A percentile compares a stretch with the other conserved stretches of the same genome.
Conservation (phyloP, 805 yeast species). For the Candida peoriensis region DNA sequence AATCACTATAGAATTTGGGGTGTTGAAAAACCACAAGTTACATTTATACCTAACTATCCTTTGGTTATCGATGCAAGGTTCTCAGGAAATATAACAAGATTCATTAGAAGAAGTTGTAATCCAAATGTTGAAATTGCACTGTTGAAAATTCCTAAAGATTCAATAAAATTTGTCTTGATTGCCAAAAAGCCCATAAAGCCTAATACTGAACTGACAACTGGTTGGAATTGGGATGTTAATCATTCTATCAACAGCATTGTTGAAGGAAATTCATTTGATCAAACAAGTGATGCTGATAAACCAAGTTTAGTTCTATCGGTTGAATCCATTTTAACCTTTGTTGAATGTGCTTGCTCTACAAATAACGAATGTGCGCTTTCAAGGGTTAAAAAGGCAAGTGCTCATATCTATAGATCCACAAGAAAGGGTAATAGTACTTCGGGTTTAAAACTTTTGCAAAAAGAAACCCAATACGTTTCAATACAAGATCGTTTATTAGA, state of each 20-base stretch:
- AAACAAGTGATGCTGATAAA: constrained; percentile 47
- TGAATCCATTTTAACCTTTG: constrained; percentile 55
- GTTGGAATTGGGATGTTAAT: constrained; percentile 83
- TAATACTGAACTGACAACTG: constrained; percentile 70
- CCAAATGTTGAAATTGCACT: constrained; percentile 70
- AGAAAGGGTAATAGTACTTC: constrained; percentile 26
- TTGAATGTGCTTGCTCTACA: constrained; percentile 58
- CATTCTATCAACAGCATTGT: constrained; percentile 66
- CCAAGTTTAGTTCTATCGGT: constrained; percentile 53
- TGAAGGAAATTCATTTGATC: constrained; percentile 45
- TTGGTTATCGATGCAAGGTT: constrained; percentile 76
- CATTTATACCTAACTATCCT: constrained; percentile 53
- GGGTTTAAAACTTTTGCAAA: constrained; percentile 27
- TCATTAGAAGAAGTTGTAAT: constrained; percentile 67
- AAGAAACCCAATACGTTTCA: constrained; percentile 26
- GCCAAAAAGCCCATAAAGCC: constrained; percentile 51
- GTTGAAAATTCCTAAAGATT: constrained; percentile 27
- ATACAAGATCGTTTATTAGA: constrained; percentile 27
- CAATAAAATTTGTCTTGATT: constrained; percentile 50
- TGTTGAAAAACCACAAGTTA: constrained; percentile 54
- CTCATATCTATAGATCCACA: constrained; percentile 51
- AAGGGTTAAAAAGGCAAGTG: constrained; percentile 58
- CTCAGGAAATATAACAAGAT: constrained; percentile 71
- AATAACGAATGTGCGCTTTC: constrained; percentile 49
- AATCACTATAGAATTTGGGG: constrained; percentile 80